A percentile compares a stretch with the other conserved stretches of the same genome.
phyloP scores from a whole-genome alignment of 2,329 filamentous ascomycete genomes.

The Curvularia sp. region DNA sequence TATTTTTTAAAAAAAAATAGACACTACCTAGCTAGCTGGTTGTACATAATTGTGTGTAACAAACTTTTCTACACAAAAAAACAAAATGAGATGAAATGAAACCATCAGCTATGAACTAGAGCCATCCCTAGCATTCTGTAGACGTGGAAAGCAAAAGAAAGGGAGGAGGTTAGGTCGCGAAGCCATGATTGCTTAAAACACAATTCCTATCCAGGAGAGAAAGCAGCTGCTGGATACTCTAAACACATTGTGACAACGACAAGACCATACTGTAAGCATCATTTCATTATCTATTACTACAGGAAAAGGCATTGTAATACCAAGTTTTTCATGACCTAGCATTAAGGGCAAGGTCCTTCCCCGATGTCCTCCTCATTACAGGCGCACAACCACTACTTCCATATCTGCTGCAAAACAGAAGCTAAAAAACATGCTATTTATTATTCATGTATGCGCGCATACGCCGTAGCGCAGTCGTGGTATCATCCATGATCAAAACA shows the following conservation, averaged over 20 bases:
- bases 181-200: too few relatives aligned
- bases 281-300: slow-evolving; percentile 36
- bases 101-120: too few relatives aligned
- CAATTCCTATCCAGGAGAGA: too few relatives aligned
- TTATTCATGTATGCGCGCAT: slow-evolving; percentile 31
- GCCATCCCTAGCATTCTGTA: too few relatives aligned
- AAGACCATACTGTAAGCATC: background rate
- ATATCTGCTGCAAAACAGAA: slow-evolving; percentile 7
- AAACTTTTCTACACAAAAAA: too few relatives aligned
- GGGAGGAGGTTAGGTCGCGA: too few relatives aligned
- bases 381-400: slow-evolving; percentile 2
- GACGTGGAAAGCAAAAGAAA: too few relatives aligned
- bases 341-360: background rate
- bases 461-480: slow-evolving; percentile 36
- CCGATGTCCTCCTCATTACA: slow-evolving; percentile 26
- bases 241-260: background rate
- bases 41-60: too few relatives aligned
- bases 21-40: too few relatives aligned
- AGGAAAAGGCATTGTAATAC: slow-evolving; percentile 9
- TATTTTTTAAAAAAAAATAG: too few relatives aligned
- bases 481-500: slow-evolving; percentile 43
- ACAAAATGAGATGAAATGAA: too few relatives aligned
- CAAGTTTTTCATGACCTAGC: slow-evolving; percentile 15
- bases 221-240: too few relatives aligned
- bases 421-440: slow-evolving; percentile 17